Conservation (phyloP, 805 yeast species). For the Kodamaea kakaduensis region DNA sequence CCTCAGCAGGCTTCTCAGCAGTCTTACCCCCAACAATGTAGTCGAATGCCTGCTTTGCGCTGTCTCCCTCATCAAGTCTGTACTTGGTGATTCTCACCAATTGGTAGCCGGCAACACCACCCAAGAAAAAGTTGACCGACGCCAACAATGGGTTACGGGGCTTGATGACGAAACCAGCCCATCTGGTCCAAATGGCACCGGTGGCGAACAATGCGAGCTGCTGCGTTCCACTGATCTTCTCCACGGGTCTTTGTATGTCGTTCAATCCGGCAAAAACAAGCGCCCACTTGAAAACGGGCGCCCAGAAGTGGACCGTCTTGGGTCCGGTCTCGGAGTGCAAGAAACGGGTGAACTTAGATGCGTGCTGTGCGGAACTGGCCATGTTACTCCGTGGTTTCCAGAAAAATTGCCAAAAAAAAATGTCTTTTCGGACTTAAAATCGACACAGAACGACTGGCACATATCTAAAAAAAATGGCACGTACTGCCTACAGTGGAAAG, state of each 20-base stretch:
- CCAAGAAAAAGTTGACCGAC: constrained; percentile 89
- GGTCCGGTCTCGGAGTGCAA: constrained; percentile 92
- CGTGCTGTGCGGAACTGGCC: constrained; percentile 29
- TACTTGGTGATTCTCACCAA: constrained; percentile 64
- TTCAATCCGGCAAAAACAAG: constrained; percentile 87
- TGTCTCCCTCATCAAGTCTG: constrained; percentile 63
- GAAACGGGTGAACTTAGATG: constrained; percentile 64
- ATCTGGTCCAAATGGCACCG: constrained; percentile 95
- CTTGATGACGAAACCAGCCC: constrained; percentile 85
- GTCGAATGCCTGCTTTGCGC: constrained; percentile 49
- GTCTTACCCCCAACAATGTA: constrained; percentile 53
- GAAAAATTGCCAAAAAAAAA: too few species aligned
- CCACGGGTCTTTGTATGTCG: constrained; percentile 88
- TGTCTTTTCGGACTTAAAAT: too few species aligned
- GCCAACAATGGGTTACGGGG: constrained; percentile 88
- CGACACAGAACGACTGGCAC: too few species aligned
- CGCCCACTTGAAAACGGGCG: constrained; percentile 65
- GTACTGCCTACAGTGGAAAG: too few species aligned
- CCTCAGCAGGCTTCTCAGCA: constrained; percentile 9
- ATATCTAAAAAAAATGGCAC: too few species aligned
- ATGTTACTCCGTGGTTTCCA: constrained; percentile 13
- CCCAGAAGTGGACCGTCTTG: constrained; percentile 97
- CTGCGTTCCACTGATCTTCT: constrained; percentile 84
- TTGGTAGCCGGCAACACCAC: constrained; percentile 85
- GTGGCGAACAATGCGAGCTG: constrained; percentile 84